These are phyloP conservation scores for Trypanosoma melophagium DNA, from an alignment of 208 protist genomes.

Conservation along the genomic window DNA sequence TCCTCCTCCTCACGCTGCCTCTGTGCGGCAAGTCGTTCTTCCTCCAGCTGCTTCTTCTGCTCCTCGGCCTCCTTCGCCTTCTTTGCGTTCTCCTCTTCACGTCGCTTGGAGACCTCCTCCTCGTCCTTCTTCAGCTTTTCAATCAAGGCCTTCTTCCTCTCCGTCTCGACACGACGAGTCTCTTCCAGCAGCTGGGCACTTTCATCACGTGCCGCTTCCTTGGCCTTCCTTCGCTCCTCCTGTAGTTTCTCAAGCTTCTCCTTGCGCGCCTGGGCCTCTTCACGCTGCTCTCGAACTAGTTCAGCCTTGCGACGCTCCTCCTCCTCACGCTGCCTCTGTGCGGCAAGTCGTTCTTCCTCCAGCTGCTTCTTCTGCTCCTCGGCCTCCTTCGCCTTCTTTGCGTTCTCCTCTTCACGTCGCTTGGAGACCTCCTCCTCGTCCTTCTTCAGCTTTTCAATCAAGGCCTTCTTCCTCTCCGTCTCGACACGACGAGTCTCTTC, in stretches of 20 bases:
- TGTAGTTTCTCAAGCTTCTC: slow-evolving; percentile 33
- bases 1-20: slow-evolving; percentile 50
- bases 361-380: slow-evolving; percentile 48
- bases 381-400: slow-evolving; percentile 39
- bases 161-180: not conserved
- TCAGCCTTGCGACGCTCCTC: slow-evolving; percentile 27
- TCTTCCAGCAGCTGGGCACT: slow-evolving; percentile 19
- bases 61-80: slow-evolving; percentile 44
- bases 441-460: not conserved
- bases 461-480: not conserved
- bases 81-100: slow-evolving; percentile 35
- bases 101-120: slow-evolving; percentile 22
- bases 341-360: slow-evolving; percentile 47
- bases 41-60: slow-evolving; percentile 44
- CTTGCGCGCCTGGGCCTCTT: slow-evolving; percentile 29
- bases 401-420: slow-evolving; percentile 30
- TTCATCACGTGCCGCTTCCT: not conserved
- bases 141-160: not conserved
- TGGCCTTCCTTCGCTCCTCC: slow-evolving; percentile 20
- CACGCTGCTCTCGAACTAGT: slow-evolving; percentile 25
- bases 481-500: slow-evolving; percentile 5
- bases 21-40: slow-evolving; percentile 44
- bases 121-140: not conserved
- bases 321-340: slow-evolving; percentile 48
- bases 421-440: slow-evolving; percentile 16